Evolutionary conservation across 1,139 yeast species (phyloP).

Genomic region (Pichia terricola): DNA sequence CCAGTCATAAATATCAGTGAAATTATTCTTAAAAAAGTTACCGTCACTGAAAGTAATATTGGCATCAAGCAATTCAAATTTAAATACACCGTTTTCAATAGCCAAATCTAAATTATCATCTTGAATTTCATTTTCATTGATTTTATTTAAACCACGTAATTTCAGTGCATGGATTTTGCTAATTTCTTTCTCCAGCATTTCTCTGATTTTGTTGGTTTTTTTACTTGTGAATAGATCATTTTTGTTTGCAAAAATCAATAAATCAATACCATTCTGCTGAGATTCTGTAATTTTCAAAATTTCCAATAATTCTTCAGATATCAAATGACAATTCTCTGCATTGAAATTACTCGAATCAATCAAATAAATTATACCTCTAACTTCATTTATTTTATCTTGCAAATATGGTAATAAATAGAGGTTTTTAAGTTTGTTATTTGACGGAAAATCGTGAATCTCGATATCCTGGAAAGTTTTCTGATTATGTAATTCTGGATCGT

Average conservation of each 20-base stretch:
- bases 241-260: slow-evolving; percentile 73
- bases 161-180: slow-evolving; percentile 42
- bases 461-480: slow-evolving; percentile 26
- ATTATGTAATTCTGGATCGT: slow-evolving; percentile 4
- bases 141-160: slow-evolving; percentile 33
- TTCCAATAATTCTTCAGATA: slow-evolving; percentile 47
- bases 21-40: slow-evolving; percentile 45
- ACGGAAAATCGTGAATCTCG: slow-evolving; percentile 73
- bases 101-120: slow-evolving; percentile 30
- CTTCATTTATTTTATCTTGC: slow-evolving; percentile 34
- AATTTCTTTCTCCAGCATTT: slow-evolving; percentile 55
- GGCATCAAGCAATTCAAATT: slow-evolving; percentile 62
- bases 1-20: slow-evolving; percentile 58
- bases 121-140: slow-evolving; percentile 29
- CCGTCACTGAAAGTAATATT: slow-evolving; percentile 65
- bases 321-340: slow-evolving; percentile 34
- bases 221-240: slow-evolving; percentile 76
- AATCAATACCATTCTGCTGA: slow-evolving; percentile 55
- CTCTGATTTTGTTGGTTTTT: slow-evolving; percentile 52
- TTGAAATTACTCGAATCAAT: slow-evolving; percentile 50
- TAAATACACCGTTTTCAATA: slow-evolving; percentile 30
- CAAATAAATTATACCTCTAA: slow-evolving; percentile 61
- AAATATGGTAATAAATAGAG: slow-evolving; percentile 30
- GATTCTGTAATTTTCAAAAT: slow-evolving; percentile 50
- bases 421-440: slow-evolving; percentile 64